Evolutionary conservation across 139 green algal species (phyloP).

Genomic region (Tetradesmus obliquus): DNA sequence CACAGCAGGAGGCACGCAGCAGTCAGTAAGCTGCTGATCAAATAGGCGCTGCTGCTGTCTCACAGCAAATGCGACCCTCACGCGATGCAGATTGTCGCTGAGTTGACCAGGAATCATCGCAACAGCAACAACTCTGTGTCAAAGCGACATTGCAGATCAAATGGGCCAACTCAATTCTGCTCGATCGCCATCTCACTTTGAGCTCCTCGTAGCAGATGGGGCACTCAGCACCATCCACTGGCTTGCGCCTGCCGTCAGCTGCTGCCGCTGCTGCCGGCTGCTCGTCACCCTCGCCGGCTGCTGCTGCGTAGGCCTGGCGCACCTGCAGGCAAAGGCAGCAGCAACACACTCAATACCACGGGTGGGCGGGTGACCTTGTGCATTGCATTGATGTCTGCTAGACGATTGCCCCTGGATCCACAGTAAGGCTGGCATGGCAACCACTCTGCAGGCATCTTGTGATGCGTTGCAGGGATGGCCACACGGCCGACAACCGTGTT

Average conservation of each 20-base stretch:
- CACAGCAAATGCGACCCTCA: neutral
- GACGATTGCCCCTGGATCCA: too few species aligned
- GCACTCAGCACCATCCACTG: constrained; percentile 61
- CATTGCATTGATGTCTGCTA: too few species aligned
- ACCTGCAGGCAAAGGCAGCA: neutral
- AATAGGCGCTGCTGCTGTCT: neutral
- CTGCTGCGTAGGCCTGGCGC: neutral
- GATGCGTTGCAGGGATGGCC: neutral
- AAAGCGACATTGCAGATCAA: too few species aligned
- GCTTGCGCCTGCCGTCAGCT: constrained; percentile 22
- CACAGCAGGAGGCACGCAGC: neutral
- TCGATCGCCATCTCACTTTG: neutral
- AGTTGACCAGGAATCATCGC: neutral
- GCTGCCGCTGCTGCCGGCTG: neutral
- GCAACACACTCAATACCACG: neutral
- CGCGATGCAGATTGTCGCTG: neutral
- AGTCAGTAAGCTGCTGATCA: neutral
- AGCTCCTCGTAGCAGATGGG: constrained; percentile 60
- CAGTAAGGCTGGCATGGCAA: too few species aligned
- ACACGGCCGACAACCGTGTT: neutral
- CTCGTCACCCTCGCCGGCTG: neutral
- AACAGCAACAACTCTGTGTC: too few species aligned
- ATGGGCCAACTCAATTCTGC: too few species aligned
- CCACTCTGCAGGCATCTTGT: neutral
- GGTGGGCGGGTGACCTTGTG: too few species aligned